Evolutionary conservation across 768 basidiomycete species (phyloP).

Genomic region (Mycena vitilis): DNA sequence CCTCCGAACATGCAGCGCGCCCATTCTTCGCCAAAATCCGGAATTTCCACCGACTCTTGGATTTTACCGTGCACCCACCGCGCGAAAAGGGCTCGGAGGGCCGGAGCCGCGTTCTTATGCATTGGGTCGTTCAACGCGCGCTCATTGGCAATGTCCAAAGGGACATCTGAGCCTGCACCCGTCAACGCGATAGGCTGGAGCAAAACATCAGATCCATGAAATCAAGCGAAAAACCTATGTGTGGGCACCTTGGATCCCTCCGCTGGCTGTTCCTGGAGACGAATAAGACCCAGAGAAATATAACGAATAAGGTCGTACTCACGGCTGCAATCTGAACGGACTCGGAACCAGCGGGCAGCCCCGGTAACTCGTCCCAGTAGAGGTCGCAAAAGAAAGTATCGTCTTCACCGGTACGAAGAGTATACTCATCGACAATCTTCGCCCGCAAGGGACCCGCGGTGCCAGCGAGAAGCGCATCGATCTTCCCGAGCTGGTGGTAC

Average conservation of each 20-base stretch:
- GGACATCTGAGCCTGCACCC: slow-evolving; percentile 5
- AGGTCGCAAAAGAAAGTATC: slow-evolving; percentile 2
- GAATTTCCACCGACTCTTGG: neutral
- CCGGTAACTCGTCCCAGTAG: neutral
- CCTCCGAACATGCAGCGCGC: neutral
- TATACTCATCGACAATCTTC: neutral
- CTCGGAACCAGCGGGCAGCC: neutral
- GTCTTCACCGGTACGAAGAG: neutral
- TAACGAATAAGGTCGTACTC: neutral
- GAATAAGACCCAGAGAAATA: too few species aligned
- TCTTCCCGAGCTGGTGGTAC: slow-evolving; percentile 15
- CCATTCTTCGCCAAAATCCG: neutral
- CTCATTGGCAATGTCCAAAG: slow-evolving; percentile 12
- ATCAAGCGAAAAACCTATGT: too few species aligned
- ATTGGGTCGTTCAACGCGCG: slow-evolving; percentile 2
- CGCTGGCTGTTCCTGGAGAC: too few species aligned
- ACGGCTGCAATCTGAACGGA: too few species aligned
- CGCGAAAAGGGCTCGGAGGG: neutral
- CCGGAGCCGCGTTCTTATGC: neutral
- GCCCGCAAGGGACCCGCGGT: neutral
- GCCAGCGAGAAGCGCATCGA: neutral
- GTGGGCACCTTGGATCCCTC: neutral
- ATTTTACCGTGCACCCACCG: neutral
- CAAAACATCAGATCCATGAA: too few species aligned
- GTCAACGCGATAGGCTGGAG: neutral